Evolutionary conservation across 108 stramenopile genomes (phyloP).

Genomic region (Fragilariopsis cylindrus): DNA sequence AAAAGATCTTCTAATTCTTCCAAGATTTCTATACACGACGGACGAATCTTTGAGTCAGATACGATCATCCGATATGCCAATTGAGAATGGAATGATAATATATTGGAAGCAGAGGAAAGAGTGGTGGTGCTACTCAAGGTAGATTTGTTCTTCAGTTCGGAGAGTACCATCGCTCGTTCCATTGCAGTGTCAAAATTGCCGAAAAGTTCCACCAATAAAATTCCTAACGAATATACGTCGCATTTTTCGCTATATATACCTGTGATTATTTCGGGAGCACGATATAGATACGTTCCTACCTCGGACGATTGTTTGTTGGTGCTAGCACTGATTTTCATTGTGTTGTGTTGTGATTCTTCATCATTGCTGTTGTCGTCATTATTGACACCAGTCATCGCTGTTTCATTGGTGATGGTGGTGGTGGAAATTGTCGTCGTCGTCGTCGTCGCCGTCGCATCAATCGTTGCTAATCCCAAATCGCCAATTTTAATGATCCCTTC

Average conservation of each 20-base stretch:
- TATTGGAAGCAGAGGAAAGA: not conserved
- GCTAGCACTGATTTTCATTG: not conserved
- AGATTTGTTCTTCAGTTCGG: not conserved
- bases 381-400: not conserved
- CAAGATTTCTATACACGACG: constrained; percentile 20
- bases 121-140: not conserved
- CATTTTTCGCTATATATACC: constrained; percentile 42
- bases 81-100: constrained; percentile 1
- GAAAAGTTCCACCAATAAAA: constrained; percentile 49
- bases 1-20: not conserved
- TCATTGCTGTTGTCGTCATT: not conserved
- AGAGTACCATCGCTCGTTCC: constrained; percentile 38
- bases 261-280: constrained; percentile 49
- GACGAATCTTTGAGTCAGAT: not conserved
- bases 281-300: constrained; percentile 53
- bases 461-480: constrained; percentile 43
- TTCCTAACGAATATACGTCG: constrained; percentile 54
- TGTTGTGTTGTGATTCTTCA: not conserved
- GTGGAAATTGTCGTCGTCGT: not conserved
- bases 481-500: constrained; percentile 38
- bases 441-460: not conserved
- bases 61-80: constrained; percentile 12
- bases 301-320: constrained; percentile 20
- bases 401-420: not conserved
- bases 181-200: constrained; percentile 38